These are phyloP conservation scores for Triangularia setosa DNA, from an alignment of 2,329 filamentous ascomycete species.

Conservation along the genomic window DNA sequence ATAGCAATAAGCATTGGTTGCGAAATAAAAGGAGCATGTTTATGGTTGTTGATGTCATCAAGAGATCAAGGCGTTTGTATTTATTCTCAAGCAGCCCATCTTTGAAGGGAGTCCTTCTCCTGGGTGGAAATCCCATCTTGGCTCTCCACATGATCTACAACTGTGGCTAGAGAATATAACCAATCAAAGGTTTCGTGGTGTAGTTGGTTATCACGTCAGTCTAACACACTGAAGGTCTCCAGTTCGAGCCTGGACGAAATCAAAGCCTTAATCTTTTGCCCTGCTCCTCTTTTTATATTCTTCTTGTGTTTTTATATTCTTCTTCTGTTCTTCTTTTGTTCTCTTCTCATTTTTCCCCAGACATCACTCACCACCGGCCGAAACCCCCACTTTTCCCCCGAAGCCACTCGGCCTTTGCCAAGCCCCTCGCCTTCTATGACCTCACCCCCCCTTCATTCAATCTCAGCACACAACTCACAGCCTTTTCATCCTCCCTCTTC, in stretches of 20 bases:
- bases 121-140: too few relatives aligned
- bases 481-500: too few relatives aligned
- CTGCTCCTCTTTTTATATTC: not conserved
- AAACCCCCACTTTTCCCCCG: not conserved
- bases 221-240: constrained; percentile 39
- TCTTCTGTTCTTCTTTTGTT: not conserved
- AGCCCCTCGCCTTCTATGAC: not conserved
- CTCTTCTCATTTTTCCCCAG: not conserved
- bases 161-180: not conserved
- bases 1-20: not conserved
- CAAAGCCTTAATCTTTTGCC: constrained; percentile 2
- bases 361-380: not conserved
- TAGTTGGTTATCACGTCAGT: constrained; percentile 49
- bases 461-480: too few relatives aligned
- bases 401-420: not conserved
- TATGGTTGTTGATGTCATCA: not conserved
- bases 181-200: constrained; percentile 27
- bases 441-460: not conserved
- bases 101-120: not conserved
- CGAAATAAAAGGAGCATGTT: not conserved
- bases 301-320: not conserved
- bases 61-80: not conserved
- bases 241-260: constrained; percentile 30
- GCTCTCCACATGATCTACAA: not conserved
- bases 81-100: not conserved